Evolutionary conservation across 805 yeast species (phyloP).

Genomic region (Wickerhamomyces ciferrii): DNA sequence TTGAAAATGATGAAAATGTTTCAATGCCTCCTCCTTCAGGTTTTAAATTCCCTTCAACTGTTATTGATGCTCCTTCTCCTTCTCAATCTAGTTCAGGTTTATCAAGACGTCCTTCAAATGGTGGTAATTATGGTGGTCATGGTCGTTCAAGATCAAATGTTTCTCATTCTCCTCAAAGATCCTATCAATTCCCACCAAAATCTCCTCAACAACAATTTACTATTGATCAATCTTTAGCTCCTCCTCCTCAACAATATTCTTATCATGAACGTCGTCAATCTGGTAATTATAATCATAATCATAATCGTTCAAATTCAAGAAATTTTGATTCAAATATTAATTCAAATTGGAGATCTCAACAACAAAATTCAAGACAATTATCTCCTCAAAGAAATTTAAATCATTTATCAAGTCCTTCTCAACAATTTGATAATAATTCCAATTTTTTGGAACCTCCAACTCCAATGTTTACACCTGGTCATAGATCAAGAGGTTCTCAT

Average conservation of each 20-base stretch:
- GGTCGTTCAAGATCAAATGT: slow-evolving; percentile 20
- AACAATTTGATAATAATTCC: slow-evolving; percentile 18
- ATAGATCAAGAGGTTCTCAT: slow-evolving; percentile 68
- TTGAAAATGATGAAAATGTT: slow-evolving; percentile 9
- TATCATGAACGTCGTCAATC: slow-evolving; percentile 35
- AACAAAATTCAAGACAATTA: slow-evolving; percentile 16
- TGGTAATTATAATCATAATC: slow-evolving; percentile 25
- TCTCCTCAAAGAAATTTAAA: slow-evolving; percentile 27
- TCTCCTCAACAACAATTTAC: slow-evolving; percentile 12
- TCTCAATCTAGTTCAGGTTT: neutral
- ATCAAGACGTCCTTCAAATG: neutral
- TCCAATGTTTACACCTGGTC: slow-evolving; percentile 66
- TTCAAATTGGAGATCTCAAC: slow-evolving; percentile 53
- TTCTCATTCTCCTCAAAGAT: slow-evolving; percentile 34
- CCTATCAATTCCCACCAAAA: slow-evolving; percentile 63
- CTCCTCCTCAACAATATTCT: slow-evolving; percentile 12
- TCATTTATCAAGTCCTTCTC: slow-evolving; percentile 1
- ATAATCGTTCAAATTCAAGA: slow-evolving; percentile 32
- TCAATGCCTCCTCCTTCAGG: slow-evolving; percentile 26
- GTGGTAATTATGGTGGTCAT: slow-evolving; percentile 8
- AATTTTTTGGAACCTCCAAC: slow-evolving; percentile 24
- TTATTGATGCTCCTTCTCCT: slow-evolving; percentile 26
- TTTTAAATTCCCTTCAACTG: slow-evolving; percentile 54
- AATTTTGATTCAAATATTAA: slow-evolving; percentile 38
- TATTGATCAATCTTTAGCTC: slow-evolving; percentile 21